phyloP scores from a whole-genome alignment of 805 yeast genomes.

The Ogataea glucozyma region DNA sequence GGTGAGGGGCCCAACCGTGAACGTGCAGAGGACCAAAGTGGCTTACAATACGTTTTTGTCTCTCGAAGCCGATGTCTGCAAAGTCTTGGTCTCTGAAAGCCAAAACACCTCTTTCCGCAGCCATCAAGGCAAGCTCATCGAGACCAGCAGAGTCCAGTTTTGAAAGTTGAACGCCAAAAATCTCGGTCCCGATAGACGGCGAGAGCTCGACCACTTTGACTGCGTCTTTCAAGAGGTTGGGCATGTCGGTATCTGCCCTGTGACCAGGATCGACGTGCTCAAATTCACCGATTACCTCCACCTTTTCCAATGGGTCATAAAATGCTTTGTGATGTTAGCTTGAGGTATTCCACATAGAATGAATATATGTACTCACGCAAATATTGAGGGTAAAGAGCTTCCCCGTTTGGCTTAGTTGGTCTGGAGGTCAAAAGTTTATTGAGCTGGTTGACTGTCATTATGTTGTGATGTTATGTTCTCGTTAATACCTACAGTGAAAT shows the following conservation, averaged over 20 bases:
- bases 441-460: constrained; percentile 11
- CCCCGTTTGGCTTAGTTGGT: constrained; percentile 14
- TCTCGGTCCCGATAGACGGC: constrained; percentile 70
- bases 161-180: constrained; percentile 62
- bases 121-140: constrained; percentile 67
- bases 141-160: constrained; percentile 53
- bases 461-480: no score
- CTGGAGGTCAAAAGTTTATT: constrained; percentile 11
- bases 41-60: constrained; percentile 50
- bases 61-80: constrained; percentile 52
- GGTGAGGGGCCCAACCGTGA: constrained; percentile 54
- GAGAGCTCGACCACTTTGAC: constrained; percentile 43
- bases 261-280: constrained; percentile 20
- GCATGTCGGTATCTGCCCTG: constrained; percentile 52
- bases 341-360: neutral
- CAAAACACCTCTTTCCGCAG: constrained; percentile 70
- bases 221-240: constrained; percentile 43
- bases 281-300: constrained; percentile 20
- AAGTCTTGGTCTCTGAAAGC: constrained; percentile 69
- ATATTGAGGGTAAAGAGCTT: constrained; percentile 18
- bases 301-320: constrained; percentile 22
- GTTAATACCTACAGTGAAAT: no score
- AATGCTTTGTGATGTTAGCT: constrained; percentile 11
- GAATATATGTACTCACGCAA: constrained; percentile 12
- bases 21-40: constrained; percentile 72